A percentile compares a stretch with the other conserved stretches of the same genome.
These are phyloP conservation scores for Ophiostoma triangulosporum DNA, from an alignment of 2,329 filamentous ascomycete genomes.

Conservation along the genomic window DNA sequence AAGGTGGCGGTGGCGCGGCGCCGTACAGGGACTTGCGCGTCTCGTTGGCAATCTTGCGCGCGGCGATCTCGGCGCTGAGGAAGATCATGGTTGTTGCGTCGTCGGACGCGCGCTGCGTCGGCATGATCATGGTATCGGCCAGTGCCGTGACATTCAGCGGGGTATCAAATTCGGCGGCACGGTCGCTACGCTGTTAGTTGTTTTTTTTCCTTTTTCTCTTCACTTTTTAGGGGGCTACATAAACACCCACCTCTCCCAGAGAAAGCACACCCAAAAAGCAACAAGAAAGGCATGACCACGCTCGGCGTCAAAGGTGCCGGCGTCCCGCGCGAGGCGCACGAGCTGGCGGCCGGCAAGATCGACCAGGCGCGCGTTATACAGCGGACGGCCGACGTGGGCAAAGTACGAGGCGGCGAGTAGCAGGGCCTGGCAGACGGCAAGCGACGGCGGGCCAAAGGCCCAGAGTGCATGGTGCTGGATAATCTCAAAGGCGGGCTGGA, in stretches of 20 bases:
- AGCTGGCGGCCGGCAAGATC: constrained; percentile 21
- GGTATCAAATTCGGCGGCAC: constrained; percentile 48
- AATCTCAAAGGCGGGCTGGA: constrained; percentile 24
- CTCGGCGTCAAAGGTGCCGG: neutral
- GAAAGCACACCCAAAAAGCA: constrained; percentile 59
- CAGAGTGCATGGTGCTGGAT: constrained; percentile 21
- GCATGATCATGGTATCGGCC: constrained; percentile 23
- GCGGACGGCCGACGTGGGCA: constrained; percentile 22
- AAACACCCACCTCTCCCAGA: constrained; percentile 51
- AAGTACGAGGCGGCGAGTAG: constrained; percentile 26
- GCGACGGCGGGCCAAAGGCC: constrained; percentile 18
- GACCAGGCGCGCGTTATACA: constrained; percentile 24
- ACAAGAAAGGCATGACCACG: constrained; percentile 36
- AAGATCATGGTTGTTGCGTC: constrained; percentile 25
- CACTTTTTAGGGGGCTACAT: neutral
- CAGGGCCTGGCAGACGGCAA: constrained; percentile 22
- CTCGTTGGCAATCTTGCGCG: constrained; percentile 28
- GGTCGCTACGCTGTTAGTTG: constrained; percentile 33
- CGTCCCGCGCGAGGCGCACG: constrained; percentile 14
- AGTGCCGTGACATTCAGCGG: constrained; percentile 24
- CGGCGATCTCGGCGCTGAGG: constrained; percentile 29
- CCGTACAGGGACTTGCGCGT: constrained; percentile 29
- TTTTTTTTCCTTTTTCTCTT: too few species aligned
- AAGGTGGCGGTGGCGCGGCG: neutral
- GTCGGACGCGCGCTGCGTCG: constrained; percentile 19